Percentiles rank a stretch among this genome's conserved stretches.
Conservation (phyloP, 257 asterid species). For the Coffea eugenioides region DNA sequence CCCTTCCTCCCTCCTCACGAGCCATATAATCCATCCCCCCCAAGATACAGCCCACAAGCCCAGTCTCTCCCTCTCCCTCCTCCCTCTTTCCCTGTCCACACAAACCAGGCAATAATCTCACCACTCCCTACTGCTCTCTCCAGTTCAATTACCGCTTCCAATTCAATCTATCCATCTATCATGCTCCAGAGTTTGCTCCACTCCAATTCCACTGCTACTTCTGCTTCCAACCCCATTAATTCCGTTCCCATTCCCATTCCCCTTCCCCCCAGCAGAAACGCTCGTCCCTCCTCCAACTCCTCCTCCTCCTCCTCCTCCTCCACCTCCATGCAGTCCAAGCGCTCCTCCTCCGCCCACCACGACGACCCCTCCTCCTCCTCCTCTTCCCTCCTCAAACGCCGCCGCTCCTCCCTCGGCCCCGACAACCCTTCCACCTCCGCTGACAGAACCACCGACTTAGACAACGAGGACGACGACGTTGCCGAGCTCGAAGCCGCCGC, state of each 20-base stretch:
- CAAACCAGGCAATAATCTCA: too few species aligned
- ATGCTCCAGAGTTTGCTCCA: constrained; percentile 4
- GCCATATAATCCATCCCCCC: background rate
- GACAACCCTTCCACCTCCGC: constrained; percentile 8
- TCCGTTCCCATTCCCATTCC: too few species aligned
- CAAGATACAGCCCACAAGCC: too few species aligned
- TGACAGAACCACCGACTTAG: background rate
- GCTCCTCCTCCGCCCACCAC: constrained; percentile 8
- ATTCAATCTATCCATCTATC: background rate
- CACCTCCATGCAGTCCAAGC: constrained; percentile 27
- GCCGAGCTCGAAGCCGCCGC: constrained; percentile 2
- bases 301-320: constrained; percentile 1
- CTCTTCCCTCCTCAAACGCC: constrained; percentile 17
- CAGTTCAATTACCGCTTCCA: background rate
- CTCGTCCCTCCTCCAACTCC: too few species aligned
- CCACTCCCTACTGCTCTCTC: too few species aligned
- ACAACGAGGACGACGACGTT: constrained; percentile 14
- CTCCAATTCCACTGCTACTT: background rate
- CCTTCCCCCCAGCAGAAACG: too few species aligned
- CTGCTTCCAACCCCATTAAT: background rate
- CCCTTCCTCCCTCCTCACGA: background rate
- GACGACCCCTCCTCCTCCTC: constrained; percentile 16
- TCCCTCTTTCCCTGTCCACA: too few species aligned
- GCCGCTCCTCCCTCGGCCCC: constrained; percentile 3
- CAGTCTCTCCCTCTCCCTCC: too few species aligned